Percentiles rank a stretch among this genome's conserved stretches.
These are phyloP conservation scores for Mallotus repandus DNA, from an alignment of 441 rosid species.

Conservation along the genomic window DNA sequence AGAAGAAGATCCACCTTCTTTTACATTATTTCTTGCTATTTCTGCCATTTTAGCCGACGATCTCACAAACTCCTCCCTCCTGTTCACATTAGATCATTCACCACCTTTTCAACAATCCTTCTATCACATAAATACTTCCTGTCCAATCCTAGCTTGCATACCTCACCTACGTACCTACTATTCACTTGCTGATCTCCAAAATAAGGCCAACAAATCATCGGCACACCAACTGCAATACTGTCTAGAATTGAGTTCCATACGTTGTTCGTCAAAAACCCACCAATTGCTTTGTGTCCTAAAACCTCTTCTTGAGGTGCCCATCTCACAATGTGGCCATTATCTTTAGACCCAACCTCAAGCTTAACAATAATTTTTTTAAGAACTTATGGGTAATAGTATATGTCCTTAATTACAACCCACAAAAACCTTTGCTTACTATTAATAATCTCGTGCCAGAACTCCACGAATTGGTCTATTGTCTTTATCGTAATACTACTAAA, in stretches of 20 bases:
- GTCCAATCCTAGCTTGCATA: slow-evolving; percentile 27
- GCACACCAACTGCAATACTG: slow-evolving; percentile 17
- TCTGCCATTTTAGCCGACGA: too few species aligned
- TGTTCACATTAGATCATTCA: too few species aligned
- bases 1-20: too few species aligned
- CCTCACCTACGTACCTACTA: slow-evolving; percentile 11
- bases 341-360: background rate
- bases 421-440: slow-evolving; percentile 47
- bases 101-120: too few species aligned
- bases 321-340: background rate
- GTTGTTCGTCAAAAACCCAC: slow-evolving; percentile 22
- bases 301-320: slow-evolving; percentile 28
- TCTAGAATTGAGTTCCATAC: slow-evolving; percentile 28
- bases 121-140: too few species aligned
- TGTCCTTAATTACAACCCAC: slow-evolving; percentile 57
- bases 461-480: slow-evolving; percentile 36
- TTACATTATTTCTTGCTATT: too few species aligned
- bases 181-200: slow-evolving; percentile 23
- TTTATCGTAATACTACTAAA: slow-evolving; percentile 47
- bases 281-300: slow-evolving; percentile 15
- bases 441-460: slow-evolving; percentile 53
- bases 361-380: background rate
- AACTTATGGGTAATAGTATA: slow-evolving; percentile 21
- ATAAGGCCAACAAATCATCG: slow-evolving; percentile 25
- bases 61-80: too few species aligned